phyloP scores from a whole-genome alignment of 257 asterid genomes.

The Scutellaria galericulata region DNA sequence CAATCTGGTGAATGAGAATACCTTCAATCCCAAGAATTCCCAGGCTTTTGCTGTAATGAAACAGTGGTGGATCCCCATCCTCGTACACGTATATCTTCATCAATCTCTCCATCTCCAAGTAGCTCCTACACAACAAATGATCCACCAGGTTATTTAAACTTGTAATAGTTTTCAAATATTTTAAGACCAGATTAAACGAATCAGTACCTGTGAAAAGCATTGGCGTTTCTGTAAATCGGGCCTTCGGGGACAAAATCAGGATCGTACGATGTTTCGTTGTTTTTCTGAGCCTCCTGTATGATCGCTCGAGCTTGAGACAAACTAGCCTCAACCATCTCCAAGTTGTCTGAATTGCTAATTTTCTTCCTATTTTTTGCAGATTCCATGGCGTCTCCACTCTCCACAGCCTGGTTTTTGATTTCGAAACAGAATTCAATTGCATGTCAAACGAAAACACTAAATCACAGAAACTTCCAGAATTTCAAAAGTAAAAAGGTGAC shows the following conservation, averaged over 20 bases:
- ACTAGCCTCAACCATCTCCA: conserved; percentile 58
- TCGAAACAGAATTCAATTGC: not conserved
- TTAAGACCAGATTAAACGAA: not conserved
- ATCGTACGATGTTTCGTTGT: conserved; percentile 47
- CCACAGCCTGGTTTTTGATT: conserved; percentile 27
- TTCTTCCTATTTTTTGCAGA: conserved; percentile 8
- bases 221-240: conserved; percentile 49
- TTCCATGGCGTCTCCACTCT: conserved; percentile 3
- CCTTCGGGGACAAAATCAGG: conserved; percentile 59
- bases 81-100: conserved; percentile 59
- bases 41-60: conserved; percentile 55
- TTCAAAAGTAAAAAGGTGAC: not conserved
- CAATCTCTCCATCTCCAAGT: conserved; percentile 65
- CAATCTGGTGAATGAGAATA: conserved; percentile 58
- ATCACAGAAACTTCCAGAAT: not conserved
- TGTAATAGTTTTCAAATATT: too few relatives aligned
- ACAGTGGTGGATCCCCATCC: conserved; percentile 69
- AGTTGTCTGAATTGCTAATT: conserved; percentile 34
- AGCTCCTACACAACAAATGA: conserved; percentile 47
- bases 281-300: conserved; percentile 42
- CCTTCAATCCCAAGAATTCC: conserved; percentile 65
- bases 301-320: conserved; percentile 52
- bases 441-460: not conserved
- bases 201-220: conserved; percentile 53
- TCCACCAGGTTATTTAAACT: too few relatives aligned